Percentiles rank a stretch among this genome's conserved stretches.
These are phyloP conservation scores for Trametes cingulata DNA, from an alignment of 768 basidiomycete genomes.

Conservation along the genomic window DNA sequence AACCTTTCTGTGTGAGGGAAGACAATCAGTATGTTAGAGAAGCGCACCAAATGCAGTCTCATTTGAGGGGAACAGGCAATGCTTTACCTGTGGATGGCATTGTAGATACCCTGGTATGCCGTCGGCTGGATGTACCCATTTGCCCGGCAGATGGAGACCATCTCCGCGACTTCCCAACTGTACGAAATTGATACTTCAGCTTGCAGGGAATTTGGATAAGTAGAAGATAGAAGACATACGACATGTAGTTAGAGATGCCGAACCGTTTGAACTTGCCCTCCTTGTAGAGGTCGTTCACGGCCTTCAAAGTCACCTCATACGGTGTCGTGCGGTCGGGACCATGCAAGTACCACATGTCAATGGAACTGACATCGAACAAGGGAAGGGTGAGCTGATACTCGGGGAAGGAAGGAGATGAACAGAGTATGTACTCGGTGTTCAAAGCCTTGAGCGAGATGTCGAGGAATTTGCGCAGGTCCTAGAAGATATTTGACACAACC, in stretches of 20 bases:
- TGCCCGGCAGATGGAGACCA: slow-evolving; percentile 40
- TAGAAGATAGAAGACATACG: slow-evolving; percentile 36
- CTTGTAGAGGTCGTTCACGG: slow-evolving; percentile 49
- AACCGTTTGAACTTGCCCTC: slow-evolving; percentile 54
- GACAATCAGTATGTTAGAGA: background rate
- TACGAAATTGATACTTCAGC: background rate
- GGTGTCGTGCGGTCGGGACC: slow-evolving; percentile 45
- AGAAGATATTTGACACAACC: no score
- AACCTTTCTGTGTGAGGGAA: slow-evolving; percentile 9
- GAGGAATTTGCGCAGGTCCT: slow-evolving; percentile 38
- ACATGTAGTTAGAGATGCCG: slow-evolving; percentile 46
- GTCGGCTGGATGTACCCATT: slow-evolving; percentile 51
- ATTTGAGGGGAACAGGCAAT: no score
- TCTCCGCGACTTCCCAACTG: slow-evolving; percentile 48
- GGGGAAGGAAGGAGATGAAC: background rate
- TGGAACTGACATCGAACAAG: slow-evolving; percentile 10
- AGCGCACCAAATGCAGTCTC: background rate
- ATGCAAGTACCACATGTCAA: slow-evolving; percentile 54
- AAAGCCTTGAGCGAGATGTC: slow-evolving; percentile 43
- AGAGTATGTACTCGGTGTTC: slow-evolving; percentile 43
- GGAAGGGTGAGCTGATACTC: no score
- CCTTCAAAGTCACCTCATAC: slow-evolving; percentile 48
- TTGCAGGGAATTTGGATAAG: no score
- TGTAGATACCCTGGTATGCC: slow-evolving; percentile 51
- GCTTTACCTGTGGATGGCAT: slow-evolving; percentile 38